Base-by-base conservation (phyloP, 1,284 basidiomycete genomes). In the Cutaneotrichosporon spelunceum region DNA sequence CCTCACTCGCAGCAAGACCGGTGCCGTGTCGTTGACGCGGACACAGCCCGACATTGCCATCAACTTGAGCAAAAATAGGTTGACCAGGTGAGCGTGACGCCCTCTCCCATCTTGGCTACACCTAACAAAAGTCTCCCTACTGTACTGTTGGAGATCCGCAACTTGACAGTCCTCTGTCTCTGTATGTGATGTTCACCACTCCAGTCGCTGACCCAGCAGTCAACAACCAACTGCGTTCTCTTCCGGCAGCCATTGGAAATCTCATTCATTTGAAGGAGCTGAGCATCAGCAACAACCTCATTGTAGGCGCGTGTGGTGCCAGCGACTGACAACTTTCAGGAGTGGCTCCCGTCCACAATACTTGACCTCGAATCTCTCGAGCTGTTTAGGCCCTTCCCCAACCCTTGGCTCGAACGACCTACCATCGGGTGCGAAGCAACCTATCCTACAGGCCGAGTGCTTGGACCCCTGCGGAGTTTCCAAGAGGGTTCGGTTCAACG, bases 161-260 rank as follows among this genome's bases (percentile, higher is more conserved):
- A 78, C 58, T 61, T 79, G 19, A 76, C 74, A 0, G 65, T 74
- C 0, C 60, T 79, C 13, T 71, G 64, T 53, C 66, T 79, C 9
- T 65, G 76, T 74, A 49, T 66, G 72, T 66, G 3, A 9, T 8
- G 8, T 7, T 44, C n/a, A 4, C 30, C 27, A 13, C 1, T 34
- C n/a, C 19, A 1, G 0, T 19, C 19, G 26, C 60, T 61, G 56
- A 61, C 33, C 13, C 16, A 9, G 9, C 65, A 76, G 76, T 72
- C 1, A 64, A 68, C 27, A 80, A 80, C 53, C 59, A 71, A 19
- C 57, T 80, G 13, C 69, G 59, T 0, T 54, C 65, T 0, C 58
- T 80, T 0, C 79, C 79, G 0, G 74, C 78, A 4, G 77, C 77
- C 3, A 76, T 80, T 44, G 76, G 76, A 1, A 68, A 71, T 21